A percentile compares a stretch with the other conserved stretches of the same genome.
Evolutionary conservation across 2,329 filamentous ascomycete genomes (phyloP).

Genomic region (Truncatella angustata): DNA sequence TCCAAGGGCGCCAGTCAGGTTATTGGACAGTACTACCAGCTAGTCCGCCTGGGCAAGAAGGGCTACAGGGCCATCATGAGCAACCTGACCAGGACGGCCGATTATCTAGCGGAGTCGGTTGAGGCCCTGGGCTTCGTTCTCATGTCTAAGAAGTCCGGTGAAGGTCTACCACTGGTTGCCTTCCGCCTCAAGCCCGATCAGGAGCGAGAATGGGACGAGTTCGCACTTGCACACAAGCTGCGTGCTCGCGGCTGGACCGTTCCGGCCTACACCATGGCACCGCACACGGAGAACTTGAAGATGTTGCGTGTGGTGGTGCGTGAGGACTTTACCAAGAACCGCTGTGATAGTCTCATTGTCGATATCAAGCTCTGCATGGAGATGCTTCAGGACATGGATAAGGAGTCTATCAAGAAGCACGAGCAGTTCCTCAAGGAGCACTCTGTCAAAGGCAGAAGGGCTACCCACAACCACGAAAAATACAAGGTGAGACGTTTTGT

Average conservation of each 20-base stretch:
- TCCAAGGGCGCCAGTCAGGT: constrained; percentile 93
- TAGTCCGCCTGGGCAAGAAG: constrained; percentile 90
- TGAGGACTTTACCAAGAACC: constrained; percentile 82
- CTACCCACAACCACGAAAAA: constrained; percentile 49
- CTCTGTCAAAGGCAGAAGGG: constrained; percentile 49
- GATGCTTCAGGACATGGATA: constrained; percentile 72
- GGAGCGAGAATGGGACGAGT: constrained; percentile 68
- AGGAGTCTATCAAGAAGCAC: constrained; percentile 66
- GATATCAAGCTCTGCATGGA: constrained; percentile 78
- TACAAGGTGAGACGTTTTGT: constrained; percentile 53
- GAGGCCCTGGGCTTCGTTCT: constrained; percentile 78
- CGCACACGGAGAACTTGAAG: constrained; percentile 78
- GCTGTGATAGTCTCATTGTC: constrained; percentile 74
- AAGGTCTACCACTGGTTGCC: constrained; percentile 84
- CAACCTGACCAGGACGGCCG: constrained; percentile 85
- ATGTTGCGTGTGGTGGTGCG: constrained; percentile 90
- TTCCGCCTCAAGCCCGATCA: constrained; percentile 70
- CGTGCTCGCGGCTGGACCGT: constrained; percentile 89
- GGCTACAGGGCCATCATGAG: constrained; percentile 93
- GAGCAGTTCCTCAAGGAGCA: constrained; percentile 63
- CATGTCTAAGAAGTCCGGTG: constrained; percentile 76
- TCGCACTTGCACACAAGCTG: constrained; percentile 78
- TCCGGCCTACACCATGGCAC: constrained; percentile 96
- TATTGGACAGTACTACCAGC: constrained; percentile 96
- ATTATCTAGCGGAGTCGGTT: constrained; percentile 78